Base-by-base conservation (phyloP, 345 rosid species). In the Eucalyptus erythrocorys region DNA sequence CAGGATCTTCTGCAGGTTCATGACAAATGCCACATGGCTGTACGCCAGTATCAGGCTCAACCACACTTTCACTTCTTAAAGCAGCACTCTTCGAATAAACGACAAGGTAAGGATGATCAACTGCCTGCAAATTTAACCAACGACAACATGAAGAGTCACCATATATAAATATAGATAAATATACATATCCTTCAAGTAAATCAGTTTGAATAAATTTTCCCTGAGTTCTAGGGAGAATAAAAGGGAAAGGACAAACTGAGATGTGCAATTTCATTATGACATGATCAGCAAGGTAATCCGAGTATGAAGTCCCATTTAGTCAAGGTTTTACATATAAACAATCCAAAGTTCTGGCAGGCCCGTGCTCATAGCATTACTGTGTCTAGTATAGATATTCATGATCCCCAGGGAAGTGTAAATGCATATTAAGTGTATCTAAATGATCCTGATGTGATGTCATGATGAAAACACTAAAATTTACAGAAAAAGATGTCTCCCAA, bases 21-120 rank as follows among this genome's bases (percentile, higher is more conserved):
- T 94, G 95, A 93, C 99, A 97, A 88, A 97, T 87, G 49, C 95
- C 98, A 87, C 99, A 97, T 40, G 86, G 92, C 92, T 94, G 93
- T 91, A 94, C 95, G 87, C 53, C 91, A 87, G 89, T 88, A 76
- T 90, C 94, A 87, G 86, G 48, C 86, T 91, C 92, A 84, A 48
- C 87, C 85, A 55, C 47, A 87, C 86, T 91, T 87, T 89, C 96
- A 27, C 88, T 91, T 88, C 87, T 92, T 85, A 68, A 88, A 26
- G 92, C 90, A 80, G 93, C 93, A 89, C 95, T 84, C 90, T 48
- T 90, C 45, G 99, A 97, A 92, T 95, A 94, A 87, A 91, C 97
- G 86, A 97, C 99, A 88, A 97, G 99, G 93, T 96, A 97, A 86
- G 98, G 99, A 92, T 98, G 99, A 93, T 96, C 98, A 91, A 98